A percentile compares a stretch with the other conserved stretches of the same genome.
Conservation (phyloP, 2,329 filamentous ascomycete species). For the Talaromyces sp. region DNA sequence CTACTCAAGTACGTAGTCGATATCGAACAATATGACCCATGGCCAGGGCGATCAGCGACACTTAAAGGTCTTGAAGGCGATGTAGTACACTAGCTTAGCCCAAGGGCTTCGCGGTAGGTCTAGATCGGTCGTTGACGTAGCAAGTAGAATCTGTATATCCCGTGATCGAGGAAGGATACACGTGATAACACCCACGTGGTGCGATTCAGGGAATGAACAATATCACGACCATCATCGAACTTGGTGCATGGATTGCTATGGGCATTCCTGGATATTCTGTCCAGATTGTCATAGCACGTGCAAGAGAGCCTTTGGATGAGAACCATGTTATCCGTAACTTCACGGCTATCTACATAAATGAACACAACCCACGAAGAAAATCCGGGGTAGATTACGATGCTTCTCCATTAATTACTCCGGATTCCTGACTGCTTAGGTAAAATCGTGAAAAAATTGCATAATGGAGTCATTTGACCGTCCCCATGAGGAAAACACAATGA, state of each 20-base stretch:
- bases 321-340: not conserved
- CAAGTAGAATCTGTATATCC: not conserved
- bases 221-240: not conserved
- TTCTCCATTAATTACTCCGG: not conserved
- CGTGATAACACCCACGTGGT: conserved; percentile 2
- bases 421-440: not conserved
- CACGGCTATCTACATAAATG: not conserved
- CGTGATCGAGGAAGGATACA: not conserved
- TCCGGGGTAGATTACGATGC: conserved; percentile 4
- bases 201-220: not conserved
- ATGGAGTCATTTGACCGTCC: not conserved
- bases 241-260: not conserved
- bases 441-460: not conserved
- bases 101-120: not conserved
- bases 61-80: not conserved
- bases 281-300: no score
- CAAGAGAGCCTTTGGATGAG: no score
- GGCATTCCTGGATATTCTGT: not conserved
- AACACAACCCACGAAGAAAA: conserved; percentile 6
- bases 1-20: not conserved
- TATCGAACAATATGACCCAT: not conserved
- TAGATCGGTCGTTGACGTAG: not conserved
- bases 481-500: not conserved
- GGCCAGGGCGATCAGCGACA: not conserved
- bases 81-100: not conserved